Conservation (phyloP, 495 filamentous ascomycete genomes). For the Endocarpon pusillum region DNA sequence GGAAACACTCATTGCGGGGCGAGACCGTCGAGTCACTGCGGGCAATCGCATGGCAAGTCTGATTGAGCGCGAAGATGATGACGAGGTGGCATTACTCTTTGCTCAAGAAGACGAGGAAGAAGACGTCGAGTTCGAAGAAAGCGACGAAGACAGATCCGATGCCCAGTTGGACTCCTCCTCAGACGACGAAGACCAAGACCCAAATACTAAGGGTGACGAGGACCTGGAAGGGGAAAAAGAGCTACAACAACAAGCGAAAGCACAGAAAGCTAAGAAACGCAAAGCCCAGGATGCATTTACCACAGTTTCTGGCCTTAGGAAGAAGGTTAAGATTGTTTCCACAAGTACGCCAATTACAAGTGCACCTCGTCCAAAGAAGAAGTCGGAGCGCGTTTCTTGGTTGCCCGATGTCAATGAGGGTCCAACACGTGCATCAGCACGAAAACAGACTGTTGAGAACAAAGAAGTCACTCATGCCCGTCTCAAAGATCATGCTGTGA, state of each 20-base stretch:
- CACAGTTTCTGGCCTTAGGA: conserved; percentile 33
- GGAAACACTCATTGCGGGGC: conserved; percentile 62
- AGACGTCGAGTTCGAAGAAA: conserved; percentile 47
- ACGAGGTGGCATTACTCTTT: conserved; percentile 67
- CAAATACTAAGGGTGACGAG: conserved; percentile 39
- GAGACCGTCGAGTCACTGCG: conserved; percentile 68
- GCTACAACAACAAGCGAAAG: conserved; percentile 38
- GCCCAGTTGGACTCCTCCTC: conserved; percentile 68
- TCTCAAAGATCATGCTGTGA: conserved; percentile 67
- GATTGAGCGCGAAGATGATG: conserved; percentile 55
- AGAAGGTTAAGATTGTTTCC: conserved; percentile 49
- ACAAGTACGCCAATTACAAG: conserved; percentile 26
- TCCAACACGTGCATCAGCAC: conserved; percentile 65
- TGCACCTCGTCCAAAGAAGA: conserved; percentile 65
- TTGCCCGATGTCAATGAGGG: conserved; percentile 62
- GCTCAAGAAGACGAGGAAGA: conserved; percentile 79
- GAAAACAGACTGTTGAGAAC: conserved; percentile 67
- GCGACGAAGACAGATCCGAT: conserved; percentile 48
- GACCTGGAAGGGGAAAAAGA: conserved; percentile 49
- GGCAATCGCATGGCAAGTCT: conserved; percentile 71
- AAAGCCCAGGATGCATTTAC: conserved; percentile 42
- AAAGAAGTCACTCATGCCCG: conserved; percentile 68
- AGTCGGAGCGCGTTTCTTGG: conserved; percentile 82
- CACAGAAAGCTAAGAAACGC: conserved; percentile 47
- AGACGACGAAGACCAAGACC: conserved; percentile 60